A percentile compares a stretch with the other conserved stretches of the same genome.
phyloP scores from a whole-genome alignment of 1,284 basidiomycete genomes.

The Ceratobasidium papillatum region DNA sequence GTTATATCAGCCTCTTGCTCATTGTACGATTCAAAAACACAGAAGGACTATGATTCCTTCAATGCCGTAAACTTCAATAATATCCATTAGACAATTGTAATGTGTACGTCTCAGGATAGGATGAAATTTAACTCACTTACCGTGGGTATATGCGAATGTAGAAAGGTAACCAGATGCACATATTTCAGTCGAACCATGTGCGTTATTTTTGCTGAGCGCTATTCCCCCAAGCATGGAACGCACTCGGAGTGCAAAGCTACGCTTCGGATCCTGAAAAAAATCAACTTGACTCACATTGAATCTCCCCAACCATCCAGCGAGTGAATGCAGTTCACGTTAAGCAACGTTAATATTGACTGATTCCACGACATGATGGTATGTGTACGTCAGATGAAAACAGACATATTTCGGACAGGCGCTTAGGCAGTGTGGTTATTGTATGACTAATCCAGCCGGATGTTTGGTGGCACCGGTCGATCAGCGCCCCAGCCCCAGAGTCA shows the following conservation, averaged over 20 bases:
- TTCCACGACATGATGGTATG: neutral
- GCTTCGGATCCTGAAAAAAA: neutral
- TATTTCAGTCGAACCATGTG: neutral
- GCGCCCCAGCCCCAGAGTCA: neutral
- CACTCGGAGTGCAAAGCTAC: neutral
- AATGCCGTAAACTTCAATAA: neutral
- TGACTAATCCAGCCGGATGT: conserved; percentile 10
- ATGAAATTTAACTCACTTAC: neutral
- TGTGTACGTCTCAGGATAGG: neutral
- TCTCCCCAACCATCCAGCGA: neutral
- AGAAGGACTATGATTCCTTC: neutral
- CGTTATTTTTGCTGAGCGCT: conserved; percentile 7
- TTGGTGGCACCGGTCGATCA: conserved; percentile 5
- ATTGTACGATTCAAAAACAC: neutral
- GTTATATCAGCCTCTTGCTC: neutral
- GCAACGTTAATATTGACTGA: neutral
- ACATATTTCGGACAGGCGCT: neutral
- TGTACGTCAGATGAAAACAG: neutral
- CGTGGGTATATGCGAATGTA: neutral
- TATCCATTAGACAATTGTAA: neutral
- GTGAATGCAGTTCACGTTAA: neutral
- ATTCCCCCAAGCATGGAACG: neutral
- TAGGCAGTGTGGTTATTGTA: conserved; percentile 1
- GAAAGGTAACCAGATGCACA: neutral
- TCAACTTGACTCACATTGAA: neutral